phyloP scores from a whole-genome alignment of 306 rosid genomes.

The Dicorynia guianensis region DNA sequence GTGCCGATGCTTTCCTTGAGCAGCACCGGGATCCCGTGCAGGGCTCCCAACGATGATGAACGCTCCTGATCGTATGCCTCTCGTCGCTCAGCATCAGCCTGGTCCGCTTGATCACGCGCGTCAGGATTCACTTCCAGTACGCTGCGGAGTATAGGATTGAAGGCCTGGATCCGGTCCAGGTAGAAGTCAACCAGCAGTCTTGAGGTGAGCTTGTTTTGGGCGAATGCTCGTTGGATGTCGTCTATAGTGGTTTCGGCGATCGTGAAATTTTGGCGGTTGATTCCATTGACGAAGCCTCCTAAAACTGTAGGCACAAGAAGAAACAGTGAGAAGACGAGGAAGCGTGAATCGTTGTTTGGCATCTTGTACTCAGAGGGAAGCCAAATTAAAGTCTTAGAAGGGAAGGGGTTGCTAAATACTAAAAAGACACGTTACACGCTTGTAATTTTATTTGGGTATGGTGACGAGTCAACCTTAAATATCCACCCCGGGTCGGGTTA shows the following conservation, averaged over 20 bases:
- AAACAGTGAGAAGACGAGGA: too few relatives aligned
- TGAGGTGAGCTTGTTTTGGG: conserved; percentile 49
- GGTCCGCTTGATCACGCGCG: conserved; percentile 62
- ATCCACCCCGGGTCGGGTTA: too few relatives aligned
- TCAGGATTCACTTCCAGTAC: conserved; percentile 79
- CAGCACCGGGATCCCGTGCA: conserved; percentile 73
- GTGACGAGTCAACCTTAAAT: too few relatives aligned
- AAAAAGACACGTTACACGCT: too few relatives aligned
- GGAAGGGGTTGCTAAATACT: too few relatives aligned
- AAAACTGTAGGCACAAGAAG: background rate
- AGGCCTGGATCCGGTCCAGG: conserved; percentile 43
- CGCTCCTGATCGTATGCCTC: background rate
- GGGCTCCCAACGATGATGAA: conserved; percentile 14
- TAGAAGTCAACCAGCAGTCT: conserved; percentile 58
- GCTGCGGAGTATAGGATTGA: conserved; percentile 63
- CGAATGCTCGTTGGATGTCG: conserved; percentile 61
- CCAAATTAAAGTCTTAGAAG: too few relatives aligned
- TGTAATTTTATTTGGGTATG: too few relatives aligned
- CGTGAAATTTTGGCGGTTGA: conserved; percentile 31
- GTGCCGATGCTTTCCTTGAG: conserved; percentile 69
- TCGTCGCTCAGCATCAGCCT: conserved; percentile 61
- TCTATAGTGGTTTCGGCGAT: conserved; percentile 63
- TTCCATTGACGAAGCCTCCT: conserved; percentile 9
- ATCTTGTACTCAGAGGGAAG: too few relatives aligned
- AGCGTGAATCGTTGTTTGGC: too few relatives aligned